phyloP scores from a whole-genome alignment of 352 stramenopile species.

The Phytophthora quininea region DNA sequence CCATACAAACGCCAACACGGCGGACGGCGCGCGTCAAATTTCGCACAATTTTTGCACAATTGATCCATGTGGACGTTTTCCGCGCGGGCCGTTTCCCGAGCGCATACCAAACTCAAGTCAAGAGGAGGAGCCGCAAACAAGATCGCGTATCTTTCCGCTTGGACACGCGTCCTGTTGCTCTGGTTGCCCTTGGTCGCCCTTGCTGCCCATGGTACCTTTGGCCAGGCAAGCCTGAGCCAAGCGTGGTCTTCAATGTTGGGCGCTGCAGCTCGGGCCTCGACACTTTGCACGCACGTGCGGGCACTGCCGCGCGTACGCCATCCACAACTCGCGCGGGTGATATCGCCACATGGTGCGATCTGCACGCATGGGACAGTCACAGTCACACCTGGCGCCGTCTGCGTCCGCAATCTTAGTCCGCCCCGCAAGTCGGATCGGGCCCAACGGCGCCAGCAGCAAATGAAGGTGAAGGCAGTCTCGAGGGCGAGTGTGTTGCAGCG shows the following conservation, averaged over 20 bases:
- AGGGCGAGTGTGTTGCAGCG: neutral
- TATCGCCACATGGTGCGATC: neutral
- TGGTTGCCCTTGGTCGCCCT: neutral
- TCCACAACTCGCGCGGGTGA: neutral
- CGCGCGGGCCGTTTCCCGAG: neutral
- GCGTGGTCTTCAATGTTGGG: too few relatives aligned
- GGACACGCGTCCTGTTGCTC: neutral
- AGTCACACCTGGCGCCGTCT: neutral
- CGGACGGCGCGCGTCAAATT: neutral
- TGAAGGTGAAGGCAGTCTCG: too few relatives aligned
- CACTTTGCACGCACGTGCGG: neutral
- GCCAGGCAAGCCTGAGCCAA: neutral
- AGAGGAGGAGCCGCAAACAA: neutral
- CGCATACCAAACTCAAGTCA: neutral
- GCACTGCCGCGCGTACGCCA: neutral
- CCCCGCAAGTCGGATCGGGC: neutral
- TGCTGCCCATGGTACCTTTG: neutral
- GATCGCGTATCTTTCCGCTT: constrained; percentile 1
- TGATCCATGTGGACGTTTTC: constrained; percentile 1
- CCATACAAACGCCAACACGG: neutral
- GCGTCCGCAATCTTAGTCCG: neutral
- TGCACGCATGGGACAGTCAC: constrained; percentile 2
- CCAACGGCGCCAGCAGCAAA: too few relatives aligned
- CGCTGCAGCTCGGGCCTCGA: too few relatives aligned
- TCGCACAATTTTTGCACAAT: neutral